Evolutionary conservation across 2,329 filamentous ascomycete genomes (phyloP).

Genomic region (Neofusicoccum sp.): DNA sequence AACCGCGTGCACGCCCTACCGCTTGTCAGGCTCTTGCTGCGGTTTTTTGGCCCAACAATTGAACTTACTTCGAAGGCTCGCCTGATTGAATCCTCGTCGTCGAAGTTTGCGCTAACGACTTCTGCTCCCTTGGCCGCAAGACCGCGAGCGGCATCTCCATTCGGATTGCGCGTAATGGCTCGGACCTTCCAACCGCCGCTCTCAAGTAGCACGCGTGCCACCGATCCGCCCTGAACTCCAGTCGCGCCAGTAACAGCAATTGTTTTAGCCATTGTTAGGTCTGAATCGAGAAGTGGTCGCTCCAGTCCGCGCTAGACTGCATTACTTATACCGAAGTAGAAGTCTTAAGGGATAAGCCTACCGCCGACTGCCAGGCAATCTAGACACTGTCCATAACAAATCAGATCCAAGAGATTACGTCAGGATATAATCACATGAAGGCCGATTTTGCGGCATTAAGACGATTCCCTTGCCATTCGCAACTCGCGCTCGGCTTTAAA

Average conservation of each 20-base stretch:
- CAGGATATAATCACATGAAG: too few relatives aligned
- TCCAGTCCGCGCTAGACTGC: too few relatives aligned
- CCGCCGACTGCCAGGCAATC: too few relatives aligned
- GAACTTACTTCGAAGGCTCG: slow-evolving; percentile 20
- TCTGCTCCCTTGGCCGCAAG: slow-evolving; percentile 23
- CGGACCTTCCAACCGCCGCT: slow-evolving; percentile 25
- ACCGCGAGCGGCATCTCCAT: slow-evolving; percentile 23
- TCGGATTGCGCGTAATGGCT: slow-evolving; percentile 26
- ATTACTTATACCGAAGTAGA: too few relatives aligned
- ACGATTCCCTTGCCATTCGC: too few relatives aligned
- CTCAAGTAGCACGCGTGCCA: slow-evolving; percentile 23
- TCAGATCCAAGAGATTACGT: too few relatives aligned
- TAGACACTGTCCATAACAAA: too few relatives aligned
- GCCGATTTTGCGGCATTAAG: too few relatives aligned
- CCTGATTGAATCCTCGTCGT: slow-evolving; percentile 20
- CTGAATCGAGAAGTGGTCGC: too few relatives aligned
- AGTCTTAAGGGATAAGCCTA: too few relatives aligned
- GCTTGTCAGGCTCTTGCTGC: background rate
- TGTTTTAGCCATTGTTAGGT: slow-evolving; percentile 18
- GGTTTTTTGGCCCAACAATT: background rate
- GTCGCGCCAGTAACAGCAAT: slow-evolving; percentile 32
- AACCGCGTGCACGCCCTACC: slow-evolving; percentile 20
- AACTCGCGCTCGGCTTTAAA: too few relatives aligned
- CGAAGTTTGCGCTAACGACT: slow-evolving; percentile 21
- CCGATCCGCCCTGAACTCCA: slow-evolving; percentile 27